Evolutionary conservation across 805 yeast genomes (phyloP), one percentile per base, ranked within the genome.

Genomic region (Ogataea neopini): DNA sequence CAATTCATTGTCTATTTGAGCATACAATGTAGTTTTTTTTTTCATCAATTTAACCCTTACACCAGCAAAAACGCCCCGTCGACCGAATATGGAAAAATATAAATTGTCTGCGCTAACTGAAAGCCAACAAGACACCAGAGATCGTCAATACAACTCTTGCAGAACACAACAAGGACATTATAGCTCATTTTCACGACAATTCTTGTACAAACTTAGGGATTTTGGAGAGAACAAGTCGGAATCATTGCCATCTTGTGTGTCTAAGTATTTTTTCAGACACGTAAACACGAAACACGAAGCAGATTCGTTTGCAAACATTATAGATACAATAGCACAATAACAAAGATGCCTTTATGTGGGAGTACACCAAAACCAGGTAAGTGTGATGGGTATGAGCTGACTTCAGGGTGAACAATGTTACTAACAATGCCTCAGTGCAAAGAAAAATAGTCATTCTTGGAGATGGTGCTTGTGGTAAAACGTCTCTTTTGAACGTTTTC

Each of bases 381-480:
- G 62, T 55, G n/a, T n/a, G n/a, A n/a, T n/a, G n/a, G n/a, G n/a
- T n/a, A n/a, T n/a, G n/a, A n/a, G n/a, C n/a, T n/a, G n/a, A n/a
- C n/a, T n/a, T n/a, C n/a, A n/a, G n/a, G n/a, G n/a, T n/a, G n/a
- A n/a, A n/a, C n/a, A n/a, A n/a, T n/a, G n/a, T 6, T 23, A 20
- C 40, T 37, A 26, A 32, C 34, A 13, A 47, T 28, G 32, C 40
- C 53, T 33, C 59, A 73, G 88, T 89, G 53, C 90, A 88, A 69
- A 85, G 97, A 59, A 91, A 91, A 67, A 89, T 91, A 45, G 98
- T 91, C 59, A 91, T 91, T 52, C 74, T 92, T 22, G 98, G 98
- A 43, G 97, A 92, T 70, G 97, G 98, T 80, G 97, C 98, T 18
- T 92, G 97, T 73, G 99, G 99, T 69, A 92, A 92, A 67, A 92